Conservation (phyloP, 306 rosid genomes). For the Glycine soja region DNA sequence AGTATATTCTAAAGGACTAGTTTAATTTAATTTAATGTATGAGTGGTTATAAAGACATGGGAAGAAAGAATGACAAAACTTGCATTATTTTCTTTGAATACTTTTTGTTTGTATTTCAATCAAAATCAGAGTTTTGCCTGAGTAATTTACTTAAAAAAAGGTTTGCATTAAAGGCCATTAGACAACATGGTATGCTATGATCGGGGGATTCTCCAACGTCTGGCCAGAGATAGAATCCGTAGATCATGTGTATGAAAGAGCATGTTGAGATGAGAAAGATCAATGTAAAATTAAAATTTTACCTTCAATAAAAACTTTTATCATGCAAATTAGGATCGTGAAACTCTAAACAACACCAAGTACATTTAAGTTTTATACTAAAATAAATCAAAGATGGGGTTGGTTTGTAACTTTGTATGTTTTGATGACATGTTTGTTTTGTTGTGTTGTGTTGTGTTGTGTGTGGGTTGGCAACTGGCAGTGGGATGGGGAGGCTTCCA, state of each 20-base stretch:
- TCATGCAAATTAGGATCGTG: not conserved
- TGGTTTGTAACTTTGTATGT: not conserved
- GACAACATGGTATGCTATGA: too few species aligned
- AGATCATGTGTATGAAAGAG: too few species aligned
- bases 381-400: not conserved
- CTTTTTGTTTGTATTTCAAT: not conserved
- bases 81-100: not conserved
- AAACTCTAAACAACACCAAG: not conserved
- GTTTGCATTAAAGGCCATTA: too few species aligned
- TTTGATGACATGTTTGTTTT: not conserved
- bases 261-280: too few species aligned
- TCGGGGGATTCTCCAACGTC: too few species aligned
- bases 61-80: not conserved
- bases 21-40: too few species aligned
- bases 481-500: conserved; percentile 96
- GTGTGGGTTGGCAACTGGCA: conserved; percentile 21
- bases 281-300: too few species aligned
- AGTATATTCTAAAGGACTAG: too few species aligned
- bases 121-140: not conserved
- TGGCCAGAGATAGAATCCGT: too few species aligned
- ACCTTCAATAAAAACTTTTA: too few species aligned
- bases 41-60: not conserved
- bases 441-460: not conserved
- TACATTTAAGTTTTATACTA: not conserved
- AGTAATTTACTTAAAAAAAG: not conserved